Conservation (phyloP, 169 alveolate genomes). For the Plasmodium gaboni region DNA sequence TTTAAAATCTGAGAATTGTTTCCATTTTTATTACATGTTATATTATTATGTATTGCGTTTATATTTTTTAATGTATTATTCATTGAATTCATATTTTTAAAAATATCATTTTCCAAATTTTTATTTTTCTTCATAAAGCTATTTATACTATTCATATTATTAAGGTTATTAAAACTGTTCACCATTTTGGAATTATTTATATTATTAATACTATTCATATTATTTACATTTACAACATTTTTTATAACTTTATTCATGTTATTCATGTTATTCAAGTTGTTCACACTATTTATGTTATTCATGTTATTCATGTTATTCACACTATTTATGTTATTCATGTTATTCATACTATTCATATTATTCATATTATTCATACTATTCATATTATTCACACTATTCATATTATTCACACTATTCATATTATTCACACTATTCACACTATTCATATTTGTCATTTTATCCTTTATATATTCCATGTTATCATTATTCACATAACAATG, state of each 20-base stretch:
- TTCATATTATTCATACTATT: too few species aligned
- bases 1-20: background rate
- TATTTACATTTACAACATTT: background rate
- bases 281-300: background rate
- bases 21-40: background rate
- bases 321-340: background rate
- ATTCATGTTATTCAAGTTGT: background rate
- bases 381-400: too few species aligned
- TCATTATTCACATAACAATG: too few species aligned
- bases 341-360: too few species aligned
- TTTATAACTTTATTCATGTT: background rate
- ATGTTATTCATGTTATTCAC: too few species aligned
- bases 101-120: background rate
- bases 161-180: background rate
- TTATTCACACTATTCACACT: too few species aligned
- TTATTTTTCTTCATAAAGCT: slow-evolving; percentile 1
- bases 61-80: slow-evolving; percentile 8
- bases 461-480: too few species aligned
- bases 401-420: too few species aligned
- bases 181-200: background rate
- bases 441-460: too few species aligned
- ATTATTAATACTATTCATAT: background rate
- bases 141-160: background rate
- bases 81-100: background rate
- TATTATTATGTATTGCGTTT: background rate